Base-by-base conservation (phyloP, 257 asterid genomes). In the Penstemon newberryi region DNA sequence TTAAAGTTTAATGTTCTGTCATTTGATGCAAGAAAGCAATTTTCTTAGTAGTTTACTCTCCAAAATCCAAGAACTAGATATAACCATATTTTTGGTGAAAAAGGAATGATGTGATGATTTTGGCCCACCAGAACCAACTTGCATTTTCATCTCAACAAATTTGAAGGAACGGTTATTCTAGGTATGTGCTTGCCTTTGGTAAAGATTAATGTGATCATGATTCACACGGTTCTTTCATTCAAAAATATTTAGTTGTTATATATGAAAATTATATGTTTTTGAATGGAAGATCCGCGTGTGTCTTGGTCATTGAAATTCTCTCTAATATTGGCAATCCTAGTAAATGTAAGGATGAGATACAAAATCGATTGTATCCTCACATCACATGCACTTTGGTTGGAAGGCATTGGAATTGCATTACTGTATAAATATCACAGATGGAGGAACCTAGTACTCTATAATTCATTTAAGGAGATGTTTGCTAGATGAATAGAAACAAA, bases 231-330 rank as follows among this genome's bases (percentile, higher is more conserved):
- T 56, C 68, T 73, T 65, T 52, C 69, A 15, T 66, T 69, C 73
- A 61, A 66, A 80, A 69, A 33, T 51, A 67, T 78, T 64, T 75
- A 2, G 59, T 8, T 49, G 40, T 3, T 60, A n/a, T 12, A 40
- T 13, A 33, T 46, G 25, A 11, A 8, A n/a, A 19, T 2, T 59
- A 51, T 60, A 74, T 70, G 8, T 79, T 71, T 78, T 79, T 79
- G 83, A 75, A 72, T 79, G 76, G 46, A 73, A 73, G 77, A 63
- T 60, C 66, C 78, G 64, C 67, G 73, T 68, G 71, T 68, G 68
- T 72, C 15, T 5, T 8, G 36, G 4, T 61, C 45, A 37, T 37
- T 9, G 25, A 66, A 39, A 63, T 19, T 40, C 56, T 54, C 39
- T 64, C 11, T n/a, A 56, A 13, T 2, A 19, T 69, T 38, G 66